Percentiles rank a stretch among this genome's conserved stretches.
These are phyloP conservation scores for Pleurotus platypus DNA, from an alignment of 768 basidiomycete species.

Conservation along the genomic window DNA sequence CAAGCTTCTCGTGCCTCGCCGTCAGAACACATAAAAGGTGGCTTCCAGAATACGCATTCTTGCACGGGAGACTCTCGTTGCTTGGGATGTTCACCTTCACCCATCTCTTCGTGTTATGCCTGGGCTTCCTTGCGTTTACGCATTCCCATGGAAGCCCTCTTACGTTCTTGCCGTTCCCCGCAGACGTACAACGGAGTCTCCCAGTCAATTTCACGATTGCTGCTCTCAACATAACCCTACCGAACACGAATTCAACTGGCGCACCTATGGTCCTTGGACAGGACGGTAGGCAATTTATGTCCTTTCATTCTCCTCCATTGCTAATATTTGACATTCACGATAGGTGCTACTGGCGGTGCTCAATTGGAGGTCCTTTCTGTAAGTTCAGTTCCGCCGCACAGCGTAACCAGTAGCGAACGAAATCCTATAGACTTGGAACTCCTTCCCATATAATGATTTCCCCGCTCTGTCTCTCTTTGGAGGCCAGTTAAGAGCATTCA, in stretches of 20 bases:
- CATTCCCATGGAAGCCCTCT: too few species aligned
- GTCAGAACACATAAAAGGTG: too few species aligned
- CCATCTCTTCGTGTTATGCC: too few species aligned
- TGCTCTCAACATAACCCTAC: constrained; percentile 35
- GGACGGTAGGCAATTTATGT: constrained; percentile 22
- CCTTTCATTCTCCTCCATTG: not conserved
- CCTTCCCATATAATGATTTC: constrained; percentile 48
- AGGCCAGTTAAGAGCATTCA: constrained; percentile 34
- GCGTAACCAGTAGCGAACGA: not conserved
- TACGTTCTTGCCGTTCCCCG: not conserved
- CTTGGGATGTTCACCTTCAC: too few species aligned
- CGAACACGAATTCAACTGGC: constrained; percentile 42
- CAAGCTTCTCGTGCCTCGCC: too few species aligned
- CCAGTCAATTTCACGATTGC: constrained; percentile 42
- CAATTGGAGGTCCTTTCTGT: constrained; percentile 42
- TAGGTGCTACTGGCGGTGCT: constrained; percentile 34
- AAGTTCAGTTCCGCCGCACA: constrained; percentile 10
- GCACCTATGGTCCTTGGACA: constrained; percentile 42
- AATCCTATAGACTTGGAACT: constrained; percentile 37
- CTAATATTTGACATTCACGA: constrained; percentile 3
- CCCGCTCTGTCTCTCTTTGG: constrained; percentile 35
- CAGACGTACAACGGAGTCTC: constrained; percentile 11
- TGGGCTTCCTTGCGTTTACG: too few species aligned
- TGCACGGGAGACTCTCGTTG: too few species aligned
- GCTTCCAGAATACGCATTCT: too few species aligned